Evolutionary conservation across 805 yeast species (phyloP), one percentile per base, ranked within the genome.

Genomic region (Starmerella sirachaensis): DNA sequence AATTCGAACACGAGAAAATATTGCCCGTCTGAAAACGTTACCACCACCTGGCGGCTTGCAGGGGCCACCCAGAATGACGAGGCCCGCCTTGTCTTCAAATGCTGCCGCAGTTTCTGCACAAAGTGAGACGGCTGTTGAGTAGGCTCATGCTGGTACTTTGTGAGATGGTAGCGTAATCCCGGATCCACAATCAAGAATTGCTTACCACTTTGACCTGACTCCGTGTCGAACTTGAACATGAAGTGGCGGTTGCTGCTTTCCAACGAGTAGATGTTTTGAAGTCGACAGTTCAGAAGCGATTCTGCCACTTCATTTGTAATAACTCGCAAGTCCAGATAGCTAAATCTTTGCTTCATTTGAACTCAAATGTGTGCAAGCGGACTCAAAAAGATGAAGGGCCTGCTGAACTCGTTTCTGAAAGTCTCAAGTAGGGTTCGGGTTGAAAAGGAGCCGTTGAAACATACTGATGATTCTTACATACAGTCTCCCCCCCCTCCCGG

Each of bases 231-330:
- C 57, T 83, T 85, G 45, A 86, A 60, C 36, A 84, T 59, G 52
- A 76, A 84, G 38, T 82, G 85, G 37, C 86, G 70, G 9, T 68
- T 65, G 4, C 83, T 78, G 24, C 75, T 70, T 13, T 78, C 71
- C 23, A 84, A 68, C 54, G 84, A 85, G 59, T 88, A 86, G 38
- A 88, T 77, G 58, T 88, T 88, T 47, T 78, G 85, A 41, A 88
- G 63, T 45, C 96, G 62, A 53, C 76, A 77, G 36, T 77, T 75
- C 43, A 70, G 65, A 23, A 86, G 49, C 32, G 68, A 61, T 6
- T 60, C 52, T 36, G 66, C 67, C 30, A 86, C 66, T 57, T 88
- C 97, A 16, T 67, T 60, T 1, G 78, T 66, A 20, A 86, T 60
- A 37, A 84, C 63, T 55, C 76, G 78, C 31, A 88, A 66, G 58